These are phyloP conservation scores for Chamaecrista fasciculata DNA, from an alignment of 306 rosid genomes.

Conservation along the genomic window DNA sequence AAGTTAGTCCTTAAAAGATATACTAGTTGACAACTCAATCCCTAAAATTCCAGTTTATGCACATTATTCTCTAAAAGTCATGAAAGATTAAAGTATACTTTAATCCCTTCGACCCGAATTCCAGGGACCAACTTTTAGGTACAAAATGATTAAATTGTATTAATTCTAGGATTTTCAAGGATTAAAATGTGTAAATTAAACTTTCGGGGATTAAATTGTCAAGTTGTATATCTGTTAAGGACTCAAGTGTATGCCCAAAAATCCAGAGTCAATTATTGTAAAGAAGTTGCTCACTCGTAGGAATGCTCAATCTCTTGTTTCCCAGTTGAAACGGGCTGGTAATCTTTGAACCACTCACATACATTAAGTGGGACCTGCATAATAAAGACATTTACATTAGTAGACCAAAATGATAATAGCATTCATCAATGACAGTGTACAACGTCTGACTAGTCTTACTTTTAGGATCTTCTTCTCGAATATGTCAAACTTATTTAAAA, in stretches of 20 bases:
- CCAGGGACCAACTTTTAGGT: too few relatives aligned
- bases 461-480: conserved; percentile 90
- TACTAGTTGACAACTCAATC: too few relatives aligned
- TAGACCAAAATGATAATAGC: conserved; percentile 32
- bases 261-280: conserved; percentile 18
- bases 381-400: conserved; percentile 25
- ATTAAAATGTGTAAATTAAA: too few relatives aligned
- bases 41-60: too few relatives aligned
- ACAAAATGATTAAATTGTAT: too few relatives aligned
- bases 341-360: conserved; percentile 94
- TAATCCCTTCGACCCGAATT: too few relatives aligned
- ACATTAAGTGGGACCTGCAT: conserved; percentile 83
- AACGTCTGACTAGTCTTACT: conserved; percentile 46
- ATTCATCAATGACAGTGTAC: conserved; percentile 18
- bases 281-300: conserved; percentile 69
- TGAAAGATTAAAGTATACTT: too few relatives aligned
- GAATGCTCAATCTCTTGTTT: conserved; percentile 94
- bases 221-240: too few relatives aligned
- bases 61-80: too few relatives aligned
- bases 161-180: too few relatives aligned
- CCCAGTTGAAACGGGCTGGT: conserved; percentile 88
- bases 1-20: too few relatives aligned
- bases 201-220: too few relatives aligned
- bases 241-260: not conserved
- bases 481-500: conserved; percentile 93